Evolutionary conservation across 805 yeast genomes (phyloP).

Genomic region (Ogataea neopini): DNA sequence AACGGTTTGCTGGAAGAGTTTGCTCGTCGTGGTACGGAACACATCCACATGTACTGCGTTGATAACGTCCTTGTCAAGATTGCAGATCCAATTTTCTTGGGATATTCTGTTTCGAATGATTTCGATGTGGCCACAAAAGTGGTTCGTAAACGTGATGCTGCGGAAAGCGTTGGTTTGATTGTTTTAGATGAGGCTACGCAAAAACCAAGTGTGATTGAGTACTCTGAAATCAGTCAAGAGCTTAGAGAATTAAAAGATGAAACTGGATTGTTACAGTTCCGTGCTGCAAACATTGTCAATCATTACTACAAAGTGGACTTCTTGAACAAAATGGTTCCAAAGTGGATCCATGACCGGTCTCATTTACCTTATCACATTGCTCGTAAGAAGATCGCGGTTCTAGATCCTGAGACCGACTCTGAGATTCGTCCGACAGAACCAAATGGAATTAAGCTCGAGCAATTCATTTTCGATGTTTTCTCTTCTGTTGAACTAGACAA

Average conservation of each 20-base stretch:
- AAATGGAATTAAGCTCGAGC: constrained; percentile 94
- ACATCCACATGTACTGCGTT: constrained; percentile 95
- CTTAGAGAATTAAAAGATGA: constrained; percentile 67
- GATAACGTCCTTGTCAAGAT: constrained; percentile 90
- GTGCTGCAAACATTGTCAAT: constrained; percentile 97
- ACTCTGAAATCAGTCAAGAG: constrained; percentile 81
- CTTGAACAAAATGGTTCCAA: constrained; percentile 55
- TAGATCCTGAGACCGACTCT: constrained; percentile 48
- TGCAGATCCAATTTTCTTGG: constrained; percentile 89
- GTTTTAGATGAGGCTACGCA: constrained; percentile 59
- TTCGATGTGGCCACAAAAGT: constrained; percentile 89
- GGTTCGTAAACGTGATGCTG: constrained; percentile 86
- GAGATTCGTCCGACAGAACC: constrained; percentile 65
- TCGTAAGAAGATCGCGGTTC: constrained; percentile 70
- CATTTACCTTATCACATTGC: constrained; percentile 94
- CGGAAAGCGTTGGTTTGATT: constrained; percentile 89
- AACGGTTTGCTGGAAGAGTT: constrained; percentile 72
- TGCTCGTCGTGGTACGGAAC: constrained; percentile 66
- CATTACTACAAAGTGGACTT: constrained; percentile 90
- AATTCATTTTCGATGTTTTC: constrained; percentile 95
- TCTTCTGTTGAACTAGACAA: constrained; percentile 66
- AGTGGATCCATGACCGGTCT: constrained; percentile 68
- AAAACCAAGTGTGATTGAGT: constrained; percentile 90
- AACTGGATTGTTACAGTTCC: constrained; percentile 61
- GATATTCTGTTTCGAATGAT: constrained; percentile 69